Evolutionary conservation across 306 rosid species (phyloP).

Genomic region (Datisca glomerata): DNA sequence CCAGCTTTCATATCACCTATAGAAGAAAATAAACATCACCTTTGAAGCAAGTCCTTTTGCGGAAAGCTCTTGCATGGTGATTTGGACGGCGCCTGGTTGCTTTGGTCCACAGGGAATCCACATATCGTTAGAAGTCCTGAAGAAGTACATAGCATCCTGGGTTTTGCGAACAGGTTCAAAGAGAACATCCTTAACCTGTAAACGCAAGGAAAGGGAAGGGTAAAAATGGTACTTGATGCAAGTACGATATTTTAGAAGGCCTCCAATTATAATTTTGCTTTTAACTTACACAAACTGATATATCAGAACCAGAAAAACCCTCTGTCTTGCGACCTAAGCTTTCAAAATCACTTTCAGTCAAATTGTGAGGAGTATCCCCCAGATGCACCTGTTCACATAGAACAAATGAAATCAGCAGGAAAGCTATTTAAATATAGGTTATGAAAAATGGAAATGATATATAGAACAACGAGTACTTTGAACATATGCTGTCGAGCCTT

Average conservation of each 20-base stretch:
- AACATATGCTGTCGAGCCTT: conserved; percentile 98
- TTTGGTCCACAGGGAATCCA: conserved; percentile 85
- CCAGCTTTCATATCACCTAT: too few species aligned
- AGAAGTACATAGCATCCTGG: conserved; percentile 87
- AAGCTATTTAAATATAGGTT: background rate
- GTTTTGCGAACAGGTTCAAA: conserved; percentile 97
- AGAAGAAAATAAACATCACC: too few species aligned
- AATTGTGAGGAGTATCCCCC: conserved; percentile 93
- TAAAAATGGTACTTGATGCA: too few species aligned
- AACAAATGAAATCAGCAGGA: conserved; percentile 12
- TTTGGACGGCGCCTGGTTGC: conserved; percentile 57
- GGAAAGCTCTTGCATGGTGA: conserved; percentile 77
- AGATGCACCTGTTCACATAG: conserved; percentile 74
- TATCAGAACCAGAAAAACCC: conserved; percentile 96
- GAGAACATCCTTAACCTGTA: conserved; percentile 82
- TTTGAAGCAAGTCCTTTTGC: conserved; percentile 58
- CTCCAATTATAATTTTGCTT: too few species aligned
- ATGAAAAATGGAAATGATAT: conserved; percentile 3
- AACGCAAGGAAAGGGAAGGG: too few species aligned
- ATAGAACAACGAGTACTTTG: conserved; percentile 43
- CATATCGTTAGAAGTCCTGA: conserved; percentile 36
- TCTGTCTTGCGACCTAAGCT: conserved; percentile 66
- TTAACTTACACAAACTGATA: conserved; percentile 87
- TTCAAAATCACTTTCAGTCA: conserved; percentile 82
- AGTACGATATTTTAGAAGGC: too few species aligned